Conservation (phyloP, 345 rosid genomes). For the Salix arbutifolia region DNA sequence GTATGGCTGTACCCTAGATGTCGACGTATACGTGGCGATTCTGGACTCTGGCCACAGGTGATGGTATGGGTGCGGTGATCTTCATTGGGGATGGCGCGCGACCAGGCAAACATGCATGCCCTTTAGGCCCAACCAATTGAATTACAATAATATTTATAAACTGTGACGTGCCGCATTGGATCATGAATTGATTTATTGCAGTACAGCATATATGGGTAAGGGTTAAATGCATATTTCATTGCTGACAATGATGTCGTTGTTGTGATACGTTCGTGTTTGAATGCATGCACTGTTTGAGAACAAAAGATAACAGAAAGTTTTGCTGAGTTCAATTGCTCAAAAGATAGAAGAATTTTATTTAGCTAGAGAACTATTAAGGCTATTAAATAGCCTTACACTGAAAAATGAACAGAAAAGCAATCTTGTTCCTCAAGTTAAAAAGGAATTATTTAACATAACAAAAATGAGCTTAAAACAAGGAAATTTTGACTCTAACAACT, state of each 20-base stretch:
- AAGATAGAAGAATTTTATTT: not conserved
- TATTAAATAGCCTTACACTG: not conserved
- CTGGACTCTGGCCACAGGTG: too few species aligned
- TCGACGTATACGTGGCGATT: conserved; percentile 11
- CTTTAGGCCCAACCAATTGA: not conserved
- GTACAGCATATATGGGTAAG: not conserved
- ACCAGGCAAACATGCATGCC: not conserved
- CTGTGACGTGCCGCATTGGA: not conserved
- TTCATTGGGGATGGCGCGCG: not conserved
- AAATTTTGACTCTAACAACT: too few species aligned
- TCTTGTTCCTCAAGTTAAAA: too few species aligned
- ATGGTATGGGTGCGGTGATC: not conserved
- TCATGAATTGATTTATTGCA: not conserved
- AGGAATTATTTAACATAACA: too few species aligned
- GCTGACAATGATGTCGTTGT: too few species aligned
- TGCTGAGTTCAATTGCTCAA: too few species aligned
- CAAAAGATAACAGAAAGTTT: not conserved
- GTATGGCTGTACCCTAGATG: not conserved
- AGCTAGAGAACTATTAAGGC: not conserved
- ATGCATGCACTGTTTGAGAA: too few species aligned
- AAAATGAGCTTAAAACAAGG: too few species aligned
- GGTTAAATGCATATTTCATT: not conserved
- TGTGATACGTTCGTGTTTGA: too few species aligned
- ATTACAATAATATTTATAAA: not conserved
- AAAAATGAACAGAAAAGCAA: too few species aligned